Evolutionary conservation across 768 basidiomycete species (phyloP).

Genomic region (Auricularia cornea): DNA sequence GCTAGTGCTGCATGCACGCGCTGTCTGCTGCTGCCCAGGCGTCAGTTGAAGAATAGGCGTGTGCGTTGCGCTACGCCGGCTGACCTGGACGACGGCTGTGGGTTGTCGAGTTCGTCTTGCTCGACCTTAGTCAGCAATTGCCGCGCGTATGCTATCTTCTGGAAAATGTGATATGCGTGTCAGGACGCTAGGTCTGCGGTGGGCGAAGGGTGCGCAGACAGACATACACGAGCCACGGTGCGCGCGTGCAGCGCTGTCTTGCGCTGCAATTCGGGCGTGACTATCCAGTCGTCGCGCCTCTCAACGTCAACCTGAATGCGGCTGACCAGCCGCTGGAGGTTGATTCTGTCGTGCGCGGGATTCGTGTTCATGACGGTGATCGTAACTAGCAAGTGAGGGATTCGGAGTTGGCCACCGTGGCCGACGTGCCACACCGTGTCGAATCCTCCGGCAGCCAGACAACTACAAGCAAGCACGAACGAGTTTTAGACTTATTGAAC

Average conservation of each 20-base stretch:
- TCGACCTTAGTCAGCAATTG: conserved; percentile 53
- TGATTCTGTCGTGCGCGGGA: conserved; percentile 52
- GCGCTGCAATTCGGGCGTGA: background rate
- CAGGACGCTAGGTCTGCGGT: conserved; percentile 21
- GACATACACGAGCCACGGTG: conserved; percentile 46
- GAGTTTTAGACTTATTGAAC: too few species aligned
- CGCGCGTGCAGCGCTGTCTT: conserved; percentile 49
- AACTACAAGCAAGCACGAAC: too few species aligned
- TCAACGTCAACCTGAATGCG: conserved; percentile 44
- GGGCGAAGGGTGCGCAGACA: background rate
- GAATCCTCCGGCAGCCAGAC: too few species aligned
- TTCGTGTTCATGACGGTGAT: background rate
- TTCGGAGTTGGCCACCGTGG: too few species aligned
- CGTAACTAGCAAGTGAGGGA: too few species aligned
- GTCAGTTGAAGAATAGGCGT: background rate
- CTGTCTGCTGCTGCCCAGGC: background rate
- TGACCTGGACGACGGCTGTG: background rate
- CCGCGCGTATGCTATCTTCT: conserved; percentile 47
- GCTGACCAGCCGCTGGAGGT: conserved; percentile 52
- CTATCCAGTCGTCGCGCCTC: conserved; percentile 28
- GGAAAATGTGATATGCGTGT: background rate
- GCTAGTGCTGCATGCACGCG: conserved; percentile 32
- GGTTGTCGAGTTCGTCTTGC: conserved; percentile 5
- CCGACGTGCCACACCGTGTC: too few species aligned
- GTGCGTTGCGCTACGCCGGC: background rate